A percentile compares a stretch with the other conserved stretches of the same genome.
Conservation (phyloP, 345 rosid genomes). For the Luvunga scandens region DNA sequence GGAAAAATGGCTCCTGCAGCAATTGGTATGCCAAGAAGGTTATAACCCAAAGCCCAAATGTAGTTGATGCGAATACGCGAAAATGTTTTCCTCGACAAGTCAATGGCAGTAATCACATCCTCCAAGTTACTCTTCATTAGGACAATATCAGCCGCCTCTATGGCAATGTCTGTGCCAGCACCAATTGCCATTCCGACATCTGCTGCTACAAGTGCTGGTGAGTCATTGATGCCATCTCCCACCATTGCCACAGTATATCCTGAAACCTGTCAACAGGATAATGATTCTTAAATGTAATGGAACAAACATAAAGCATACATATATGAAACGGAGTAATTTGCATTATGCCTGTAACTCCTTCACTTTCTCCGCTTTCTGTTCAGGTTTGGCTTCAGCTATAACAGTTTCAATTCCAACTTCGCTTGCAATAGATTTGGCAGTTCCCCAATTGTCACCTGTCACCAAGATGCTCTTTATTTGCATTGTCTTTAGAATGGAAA, state of each 20-base stretch:
- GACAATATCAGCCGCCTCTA: slow-evolving; percentile 96
- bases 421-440: slow-evolving; percentile 78
- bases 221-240: slow-evolving; percentile 94
- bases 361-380: slow-evolving; percentile 85
- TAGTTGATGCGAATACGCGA: slow-evolving; percentile 85
- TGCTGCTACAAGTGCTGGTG: slow-evolving; percentile 90
- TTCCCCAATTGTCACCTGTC: slow-evolving; percentile 98
- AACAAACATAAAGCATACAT: neutral
- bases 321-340: neutral
- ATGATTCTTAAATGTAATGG: neutral
- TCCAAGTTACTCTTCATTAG: slow-evolving; percentile 91
- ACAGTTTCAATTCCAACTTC: slow-evolving; percentile 81
- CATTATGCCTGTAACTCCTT: slow-evolving; percentile 72
- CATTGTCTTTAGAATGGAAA: slow-evolving; percentile 80
- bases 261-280: slow-evolving; percentile 38
- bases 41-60: slow-evolving; percentile 91
- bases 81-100: slow-evolving; percentile 80
- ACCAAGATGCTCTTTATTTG: slow-evolving; percentile 77
- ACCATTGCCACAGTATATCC: slow-evolving; percentile 89
- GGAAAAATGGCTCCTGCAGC: slow-evolving; percentile 91
- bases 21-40: slow-evolving; percentile 76
- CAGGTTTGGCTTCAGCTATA: slow-evolving; percentile 88
- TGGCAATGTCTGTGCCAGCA: slow-evolving; percentile 94
- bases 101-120: slow-evolving; percentile 91
- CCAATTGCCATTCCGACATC: slow-evolving; percentile 98